A percentile compares a stretch with the other conserved stretches of the same genome.
phyloP scores from a whole-genome alignment of 2,329 filamentous ascomycete genomes.

The Lasiodiplodia gonubiensis region DNA sequence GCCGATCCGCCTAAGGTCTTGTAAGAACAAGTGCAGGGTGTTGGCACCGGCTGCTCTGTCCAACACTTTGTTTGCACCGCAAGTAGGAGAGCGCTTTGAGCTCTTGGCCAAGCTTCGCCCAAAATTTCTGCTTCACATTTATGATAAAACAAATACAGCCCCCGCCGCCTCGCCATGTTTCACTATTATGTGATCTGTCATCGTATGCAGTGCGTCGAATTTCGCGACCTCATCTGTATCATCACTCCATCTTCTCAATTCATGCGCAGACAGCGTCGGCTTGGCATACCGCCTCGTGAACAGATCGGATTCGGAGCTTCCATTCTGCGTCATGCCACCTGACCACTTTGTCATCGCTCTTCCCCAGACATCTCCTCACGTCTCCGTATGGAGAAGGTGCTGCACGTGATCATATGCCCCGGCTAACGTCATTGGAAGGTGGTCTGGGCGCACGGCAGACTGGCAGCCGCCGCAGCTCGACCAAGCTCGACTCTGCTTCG shows the following conservation, averaged over 20 bases:
- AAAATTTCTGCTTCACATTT: background rate
- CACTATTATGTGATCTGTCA: background rate
- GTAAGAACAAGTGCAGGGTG: background rate
- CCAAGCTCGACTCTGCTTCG: constrained; percentile 22
- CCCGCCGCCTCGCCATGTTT: background rate
- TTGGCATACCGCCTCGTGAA: background rate
- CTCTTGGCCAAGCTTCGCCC: background rate
- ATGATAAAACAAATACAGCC: background rate
- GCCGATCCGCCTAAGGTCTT: constrained; percentile 14
- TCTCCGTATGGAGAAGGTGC: constrained; percentile 23
- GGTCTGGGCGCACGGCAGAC: constrained; percentile 13
- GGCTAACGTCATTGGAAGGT: constrained; percentile 23
- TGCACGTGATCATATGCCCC: constrained; percentile 20
- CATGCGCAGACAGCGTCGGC: background rate
- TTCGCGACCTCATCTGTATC: background rate
- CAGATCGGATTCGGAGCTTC: background rate
- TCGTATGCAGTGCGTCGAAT: background rate
- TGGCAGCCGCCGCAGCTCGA: constrained; percentile 22
- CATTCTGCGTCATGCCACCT: background rate
- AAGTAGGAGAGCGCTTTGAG: background rate
- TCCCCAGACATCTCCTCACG: constrained; percentile 22
- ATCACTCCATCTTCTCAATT: background rate
- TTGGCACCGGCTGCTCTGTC: background rate
- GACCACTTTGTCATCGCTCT: background rate
- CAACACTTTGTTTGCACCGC: background rate